Conservation (phyloP, 768 basidiomycete genomes). For the Phylloporus arenicola region DNA sequence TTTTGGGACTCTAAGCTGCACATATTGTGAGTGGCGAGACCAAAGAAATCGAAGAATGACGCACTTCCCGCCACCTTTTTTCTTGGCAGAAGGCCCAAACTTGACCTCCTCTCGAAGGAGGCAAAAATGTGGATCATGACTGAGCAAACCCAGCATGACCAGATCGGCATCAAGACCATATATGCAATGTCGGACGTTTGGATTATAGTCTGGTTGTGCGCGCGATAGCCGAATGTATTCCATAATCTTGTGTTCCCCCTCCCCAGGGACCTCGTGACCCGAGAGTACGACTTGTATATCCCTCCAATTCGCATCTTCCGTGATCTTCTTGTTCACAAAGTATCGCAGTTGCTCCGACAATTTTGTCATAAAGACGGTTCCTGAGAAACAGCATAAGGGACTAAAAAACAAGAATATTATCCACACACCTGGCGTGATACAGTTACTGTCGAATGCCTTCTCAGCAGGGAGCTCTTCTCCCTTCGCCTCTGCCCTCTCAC, state of each 20-base stretch:
- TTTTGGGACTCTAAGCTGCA: slow-evolving; percentile 67
- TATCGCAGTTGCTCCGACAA: slow-evolving; percentile 91
- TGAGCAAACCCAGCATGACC: slow-evolving; percentile 95
- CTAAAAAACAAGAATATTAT: neutral
- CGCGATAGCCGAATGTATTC: slow-evolving; percentile 94
- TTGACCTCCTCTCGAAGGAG: slow-evolving; percentile 96
- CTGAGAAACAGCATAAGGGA: slow-evolving; percentile 32
- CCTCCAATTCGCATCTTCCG: slow-evolving; percentile 94
- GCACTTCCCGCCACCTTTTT: slow-evolving; percentile 60
- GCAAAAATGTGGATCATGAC: slow-evolving; percentile 99
- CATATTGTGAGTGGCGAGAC: slow-evolving; percentile 6
- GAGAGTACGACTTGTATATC: slow-evolving; percentile 89
- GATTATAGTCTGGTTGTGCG: slow-evolving; percentile 94
- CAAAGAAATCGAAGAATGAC: slow-evolving; percentile 1
- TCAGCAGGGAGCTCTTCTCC: slow-evolving; percentile 90
- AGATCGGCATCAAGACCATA: slow-evolving; percentile 98
- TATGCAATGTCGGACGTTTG: slow-evolving; percentile 94
- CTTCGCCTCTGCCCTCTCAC: slow-evolving; percentile 80
- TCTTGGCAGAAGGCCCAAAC: slow-evolving; percentile 78
- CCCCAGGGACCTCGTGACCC: slow-evolving; percentile 97
- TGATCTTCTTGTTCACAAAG: slow-evolving; percentile 97
- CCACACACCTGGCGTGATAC: slow-evolving; percentile 88
- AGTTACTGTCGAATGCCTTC: slow-evolving; percentile 98
- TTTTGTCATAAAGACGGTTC: slow-evolving; percentile 92
- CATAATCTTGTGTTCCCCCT: slow-evolving; percentile 99